Evolutionary conservation across 1,284 basidiomycete species (phyloP), one percentile per base, ranked within the genome.

Genomic region (Schizophyllum amplum): DNA sequence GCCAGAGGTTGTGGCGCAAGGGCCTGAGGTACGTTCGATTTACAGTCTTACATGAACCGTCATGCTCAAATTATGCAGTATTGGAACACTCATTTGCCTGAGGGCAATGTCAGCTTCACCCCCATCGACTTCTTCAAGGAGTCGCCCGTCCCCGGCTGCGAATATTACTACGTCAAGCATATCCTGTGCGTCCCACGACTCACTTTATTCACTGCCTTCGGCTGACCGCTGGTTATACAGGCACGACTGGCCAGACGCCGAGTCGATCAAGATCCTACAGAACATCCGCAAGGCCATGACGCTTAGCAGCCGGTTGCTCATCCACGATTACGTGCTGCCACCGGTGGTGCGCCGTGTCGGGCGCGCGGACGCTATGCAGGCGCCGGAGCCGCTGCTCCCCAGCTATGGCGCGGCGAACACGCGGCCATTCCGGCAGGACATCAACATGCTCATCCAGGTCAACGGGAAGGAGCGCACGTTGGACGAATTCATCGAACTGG

Each of bases 71-170:
- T 17, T 42, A 42, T 42, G 4, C 33, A 42, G 33, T 42, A 42
- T 17, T 42, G 33, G 33, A 42, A 42, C 4, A 9, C 33, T 13
- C 11, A 42, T 9, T 17, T 42, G 17, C 33, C 33, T 17, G 65
- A 69, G 22, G 65, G 68, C 2, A 67, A 66, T 4, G 67, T 79
- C 4, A 60, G 71, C 23, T 75, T 79, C 51, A 62, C 70, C 22
- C 59, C 71, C 1, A 62, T 80, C n/a, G 72, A 81, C 60, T 81
- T 79, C 64, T 73, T 81, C 42, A 64, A 65, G 46, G 70, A 72
- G 50, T 58, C 67, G 20, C 77, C 77, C 1, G 69, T 75, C 17
- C 57, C 63, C 20, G 70, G 66, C 0, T 72, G 72, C 33, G 73
- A 80, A 53, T 67, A 75, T 9, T 81, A 79, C 60, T 77, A 77